Evolutionary conservation across 1,139 yeast genomes (phyloP).

Genomic region (Protomyces arabidopsidicola): DNA sequence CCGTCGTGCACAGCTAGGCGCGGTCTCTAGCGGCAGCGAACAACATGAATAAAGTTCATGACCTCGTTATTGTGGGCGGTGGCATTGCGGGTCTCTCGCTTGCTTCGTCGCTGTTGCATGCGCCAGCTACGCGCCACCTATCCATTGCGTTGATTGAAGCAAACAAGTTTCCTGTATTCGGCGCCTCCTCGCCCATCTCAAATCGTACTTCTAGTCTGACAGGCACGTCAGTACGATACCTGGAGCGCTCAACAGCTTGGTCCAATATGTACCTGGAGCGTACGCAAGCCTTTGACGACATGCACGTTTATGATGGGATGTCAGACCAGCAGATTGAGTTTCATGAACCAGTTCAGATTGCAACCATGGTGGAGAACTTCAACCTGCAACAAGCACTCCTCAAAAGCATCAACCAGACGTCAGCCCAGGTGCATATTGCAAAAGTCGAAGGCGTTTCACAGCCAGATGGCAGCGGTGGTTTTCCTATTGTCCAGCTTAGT

Average conservation of each 20-base stretch:
- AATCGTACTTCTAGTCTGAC: conserved; percentile 42
- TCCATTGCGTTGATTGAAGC: conserved; percentile 72
- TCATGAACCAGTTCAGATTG: conserved; percentile 48
- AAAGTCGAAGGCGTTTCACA: conserved; percentile 54
- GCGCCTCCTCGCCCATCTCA: conserved; percentile 54
- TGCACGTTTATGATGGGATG: conserved; percentile 83
- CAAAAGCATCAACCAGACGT: conserved; percentile 52
- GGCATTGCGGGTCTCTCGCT: conserved; percentile 96
- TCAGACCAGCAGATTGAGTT: conserved; percentile 66
- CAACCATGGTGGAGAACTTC: conserved; percentile 83
- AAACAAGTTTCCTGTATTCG: conserved; percentile 52
- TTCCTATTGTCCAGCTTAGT: conserved; percentile 74
- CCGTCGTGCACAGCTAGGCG: no score
- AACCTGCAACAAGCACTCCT: conserved; percentile 74
- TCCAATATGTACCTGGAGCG: conserved; percentile 61
- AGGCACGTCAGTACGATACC: conserved; percentile 15
- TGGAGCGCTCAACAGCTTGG: conserved; percentile 49
- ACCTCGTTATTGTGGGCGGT: conserved; percentile 88
- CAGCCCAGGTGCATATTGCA: conserved; percentile 31
- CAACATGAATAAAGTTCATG: conserved; percentile 39
- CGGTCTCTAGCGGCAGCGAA: no score
- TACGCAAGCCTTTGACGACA: conserved; percentile 71
- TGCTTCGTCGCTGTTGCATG: conserved; percentile 67
- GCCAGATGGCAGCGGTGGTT: conserved; percentile 59
- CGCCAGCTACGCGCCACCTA: conserved; percentile 57